Percentiles rank a stretch among this genome's conserved stretches.
phyloP scores from a whole-genome alignment of 2,329 filamentous ascomycete genomes.

The Cladorrhinum sp. region DNA sequence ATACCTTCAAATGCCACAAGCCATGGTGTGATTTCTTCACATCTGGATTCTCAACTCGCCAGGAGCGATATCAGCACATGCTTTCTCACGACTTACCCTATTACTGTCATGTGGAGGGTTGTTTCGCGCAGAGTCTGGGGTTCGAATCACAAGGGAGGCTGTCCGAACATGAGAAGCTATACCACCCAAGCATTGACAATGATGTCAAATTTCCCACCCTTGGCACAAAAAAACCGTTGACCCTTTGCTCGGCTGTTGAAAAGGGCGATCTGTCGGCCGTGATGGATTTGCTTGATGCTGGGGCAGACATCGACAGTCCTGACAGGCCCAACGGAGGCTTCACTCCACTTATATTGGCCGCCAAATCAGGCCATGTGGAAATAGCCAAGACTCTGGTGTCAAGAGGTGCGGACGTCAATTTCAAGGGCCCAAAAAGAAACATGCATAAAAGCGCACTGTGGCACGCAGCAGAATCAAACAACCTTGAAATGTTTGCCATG shows the following conservation, averaged over 20 bases:
- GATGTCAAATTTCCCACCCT: neutral
- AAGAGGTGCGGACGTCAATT: neutral
- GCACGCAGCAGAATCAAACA: neutral
- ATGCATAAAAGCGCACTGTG: neutral
- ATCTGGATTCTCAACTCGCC: neutral
- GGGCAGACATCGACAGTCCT: neutral
- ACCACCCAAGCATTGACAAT: neutral
- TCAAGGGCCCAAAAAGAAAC: neutral
- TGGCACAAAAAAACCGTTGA: neutral
- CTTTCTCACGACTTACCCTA: neutral
- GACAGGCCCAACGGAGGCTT: neutral
- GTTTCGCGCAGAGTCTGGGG: neutral
- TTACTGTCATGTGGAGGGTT: neutral
- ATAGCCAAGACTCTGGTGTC: neutral
- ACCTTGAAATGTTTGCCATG: neutral
- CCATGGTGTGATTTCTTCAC: neutral
- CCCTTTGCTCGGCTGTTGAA: neutral
- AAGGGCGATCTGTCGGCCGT: neutral
- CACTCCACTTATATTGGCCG: neutral
- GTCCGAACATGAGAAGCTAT: neutral
- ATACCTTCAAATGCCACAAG: neutral
- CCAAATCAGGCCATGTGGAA: neutral
- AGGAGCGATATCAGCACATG: neutral
- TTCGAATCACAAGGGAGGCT: neutral
- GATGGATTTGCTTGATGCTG: neutral